Evolutionary conservation across 2,329 filamentous ascomycete genomes (phyloP), one percentile per base, ranked within the genome.

Genomic region (Calonectria pseudoturangicola): DNA sequence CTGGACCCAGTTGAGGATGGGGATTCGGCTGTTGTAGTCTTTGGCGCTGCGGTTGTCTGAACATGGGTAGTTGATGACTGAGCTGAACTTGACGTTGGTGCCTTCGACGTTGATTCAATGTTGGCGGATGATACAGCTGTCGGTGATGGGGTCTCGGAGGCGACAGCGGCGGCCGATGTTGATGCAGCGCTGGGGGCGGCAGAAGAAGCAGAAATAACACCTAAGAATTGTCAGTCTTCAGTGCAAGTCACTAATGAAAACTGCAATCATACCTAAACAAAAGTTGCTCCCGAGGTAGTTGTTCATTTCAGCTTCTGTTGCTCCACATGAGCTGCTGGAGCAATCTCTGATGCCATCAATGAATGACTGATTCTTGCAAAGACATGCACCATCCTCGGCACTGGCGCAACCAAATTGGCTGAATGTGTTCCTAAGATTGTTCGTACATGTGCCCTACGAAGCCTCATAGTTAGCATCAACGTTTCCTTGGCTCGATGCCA

Each of bases 301-400:
- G 15, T 68, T 66, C 39, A 81, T 74, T 41, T 79, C 77, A 28
- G 73, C 74, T 15, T 73, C 63, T 13, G 73, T 75, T 50, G 77
- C 80, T 48, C 73, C 77, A 71, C 81, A 83, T 12, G 66, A 56
- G 15, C 79, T 77, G 54, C 76, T 79, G 41, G 85, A 82, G 70
- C 87, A 88, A 62, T 87, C 86, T 27, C 80, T 77, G 58, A 88
- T 81, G n/a, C 84, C 85, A 68, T 77, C 77, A 33, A 77, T 58
- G 66, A 85, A 86, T 25, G 77, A 77, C 0, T 79, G 66, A 13
- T 83, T 83, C 33, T 73, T 76, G 74, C 87, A 89, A 18, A 88
- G 81, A 73, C 87, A 89, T 18, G 79, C 76, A 25, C 79, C 78
- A 33, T 83, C 77, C 50, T 78, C 75, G 41, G 81, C 81, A 71